A percentile compares a stretch with the other conserved stretches of the same genome.
These are phyloP conservation scores for Gossypium gossypioides DNA, from an alignment of 441 rosid genomes.

Conservation along the genomic window DNA sequence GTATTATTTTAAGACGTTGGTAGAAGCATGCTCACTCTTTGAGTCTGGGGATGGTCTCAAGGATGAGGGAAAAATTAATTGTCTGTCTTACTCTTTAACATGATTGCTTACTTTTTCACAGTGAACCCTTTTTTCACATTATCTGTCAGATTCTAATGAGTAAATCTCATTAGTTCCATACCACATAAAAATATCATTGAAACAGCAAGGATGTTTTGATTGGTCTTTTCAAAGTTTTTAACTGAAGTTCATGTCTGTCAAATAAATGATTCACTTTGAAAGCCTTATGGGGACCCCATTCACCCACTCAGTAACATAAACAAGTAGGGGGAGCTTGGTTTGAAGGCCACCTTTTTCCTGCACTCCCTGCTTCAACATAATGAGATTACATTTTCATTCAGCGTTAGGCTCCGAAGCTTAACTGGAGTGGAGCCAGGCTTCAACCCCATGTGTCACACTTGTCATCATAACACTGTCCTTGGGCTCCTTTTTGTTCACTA, in stretches of 20 bases:
- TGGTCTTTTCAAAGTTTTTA: slow-evolving; percentile 17
- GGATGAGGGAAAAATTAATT: not conserved
- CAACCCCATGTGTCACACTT: slow-evolving; percentile 13
- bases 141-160: slow-evolving; percentile 26
- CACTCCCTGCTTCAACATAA: not conserved
- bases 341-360: not conserved
- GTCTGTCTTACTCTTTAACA: slow-evolving; percentile 12
- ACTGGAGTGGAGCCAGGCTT: slow-evolving; percentile 18
- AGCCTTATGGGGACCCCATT: slow-evolving; percentile 18
- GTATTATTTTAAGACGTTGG: not conserved
- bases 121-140: slow-evolving; percentile 10
- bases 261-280: slow-evolving; percentile 18
- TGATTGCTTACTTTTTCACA: slow-evolving; percentile 22
- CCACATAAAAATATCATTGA: slow-evolving; percentile 19
- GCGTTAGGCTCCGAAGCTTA: slow-evolving; percentile 4
- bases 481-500: slow-evolving; percentile 3
- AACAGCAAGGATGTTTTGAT: slow-evolving; percentile 22
- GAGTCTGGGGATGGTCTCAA: slow-evolving; percentile 1
- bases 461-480: not conserved
- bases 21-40: slow-evolving; percentile 14
- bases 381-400: not conserved
- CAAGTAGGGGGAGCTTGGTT: slow-evolving; percentile 13
- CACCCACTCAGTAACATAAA: slow-evolving; percentile 8
- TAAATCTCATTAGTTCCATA: slow-evolving; percentile 18
- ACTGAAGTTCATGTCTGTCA: slow-evolving; percentile 28